Conservation (phyloP, 1,284 basidiomycete species). For the Cutaneotrichosporon mucoides region DNA sequence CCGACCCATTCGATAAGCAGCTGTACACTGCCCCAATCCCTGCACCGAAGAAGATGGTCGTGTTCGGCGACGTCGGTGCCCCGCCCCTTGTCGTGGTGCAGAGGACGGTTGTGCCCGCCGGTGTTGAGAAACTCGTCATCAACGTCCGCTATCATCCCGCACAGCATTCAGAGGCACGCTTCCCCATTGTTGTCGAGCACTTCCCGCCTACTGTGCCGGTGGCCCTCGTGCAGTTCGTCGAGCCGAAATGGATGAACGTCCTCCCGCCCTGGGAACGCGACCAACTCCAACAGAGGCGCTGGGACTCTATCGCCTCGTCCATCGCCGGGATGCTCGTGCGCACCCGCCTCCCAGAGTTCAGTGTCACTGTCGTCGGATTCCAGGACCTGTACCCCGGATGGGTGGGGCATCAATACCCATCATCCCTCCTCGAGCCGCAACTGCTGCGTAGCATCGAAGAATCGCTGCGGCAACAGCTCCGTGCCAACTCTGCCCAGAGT, state of each 20-base stretch:
- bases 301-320: constrained; percentile 1
- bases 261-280: constrained; percentile 2
- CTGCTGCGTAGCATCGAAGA: constrained; percentile 1
- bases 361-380: constrained; percentile 6
- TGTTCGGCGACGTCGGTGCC: neutral
- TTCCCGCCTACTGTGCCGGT: constrained; percentile 1
- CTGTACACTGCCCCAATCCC: neutral
- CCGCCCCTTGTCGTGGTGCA: neutral
- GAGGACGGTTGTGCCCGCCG: constrained; percentile 4
- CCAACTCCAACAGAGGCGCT: neutral
- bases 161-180: neutral
- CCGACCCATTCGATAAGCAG: neutral
- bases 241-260: constrained; percentile 9
- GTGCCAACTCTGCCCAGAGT: neutral
- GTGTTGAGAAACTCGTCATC: constrained; percentile 5
- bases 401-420: neutral
- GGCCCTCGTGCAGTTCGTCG: constrained; percentile 7
- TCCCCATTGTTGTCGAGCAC: neutral
- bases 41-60: neutral
- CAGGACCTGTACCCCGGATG: neutral
- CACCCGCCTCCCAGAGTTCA: neutral
- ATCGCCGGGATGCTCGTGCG: constrained; percentile 2
- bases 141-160: constrained; percentile 9
- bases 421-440: constrained; percentile 3
- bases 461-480: neutral